These are phyloP conservation scores for Lachnellula arida DNA, from an alignment of 2,329 filamentous ascomycete genomes.

Conservation along the genomic window DNA sequence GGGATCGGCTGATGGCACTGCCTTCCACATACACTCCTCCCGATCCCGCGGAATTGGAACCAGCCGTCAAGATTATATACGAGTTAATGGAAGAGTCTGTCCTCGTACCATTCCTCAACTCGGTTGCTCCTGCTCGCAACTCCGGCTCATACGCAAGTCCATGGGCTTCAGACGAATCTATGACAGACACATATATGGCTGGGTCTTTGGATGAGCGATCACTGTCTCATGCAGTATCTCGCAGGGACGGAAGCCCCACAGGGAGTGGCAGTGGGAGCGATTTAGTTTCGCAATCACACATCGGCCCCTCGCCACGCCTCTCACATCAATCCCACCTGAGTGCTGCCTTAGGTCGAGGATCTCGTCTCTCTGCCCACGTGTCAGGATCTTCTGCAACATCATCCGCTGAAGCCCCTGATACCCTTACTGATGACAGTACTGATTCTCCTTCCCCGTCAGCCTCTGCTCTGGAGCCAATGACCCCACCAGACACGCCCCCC, in stretches of 20 bases:
- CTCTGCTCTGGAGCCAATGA: slow-evolving; percentile 57
- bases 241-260: slow-evolving; percentile 25
- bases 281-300: slow-evolving; percentile 18
- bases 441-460: slow-evolving; percentile 51
- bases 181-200: slow-evolving; percentile 25
- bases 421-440: slow-evolving; percentile 61
- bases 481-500: slow-evolving; percentile 69
- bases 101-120: slow-evolving; percentile 82
- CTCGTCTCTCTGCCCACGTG: slow-evolving; percentile 25
- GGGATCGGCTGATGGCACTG: slow-evolving; percentile 70
- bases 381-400: slow-evolving; percentile 38
- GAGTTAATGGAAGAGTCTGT: slow-evolving; percentile 98
- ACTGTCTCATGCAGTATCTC: slow-evolving; percentile 22
- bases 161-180: slow-evolving; percentile 30
- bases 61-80: slow-evolving; percentile 82
- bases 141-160: slow-evolving; percentile 23
- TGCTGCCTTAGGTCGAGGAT: slow-evolving; percentile 21
- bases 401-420: slow-evolving; percentile 44
- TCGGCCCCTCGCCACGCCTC: slow-evolving; percentile 20
- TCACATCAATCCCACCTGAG: slow-evolving; percentile 29
- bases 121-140: slow-evolving; percentile 25
- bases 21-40: slow-evolving; percentile 60
- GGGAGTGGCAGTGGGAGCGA: slow-evolving; percentile 15
- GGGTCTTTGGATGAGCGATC: slow-evolving; percentile 27
- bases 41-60: slow-evolving; percentile 69